Percentiles rank a stretch among this genome's conserved stretches.
These are phyloP conservation scores for Herpotrichia juniperi DNA, from an alignment of 2,329 filamentous ascomycete species.

Conservation along the genomic window DNA sequence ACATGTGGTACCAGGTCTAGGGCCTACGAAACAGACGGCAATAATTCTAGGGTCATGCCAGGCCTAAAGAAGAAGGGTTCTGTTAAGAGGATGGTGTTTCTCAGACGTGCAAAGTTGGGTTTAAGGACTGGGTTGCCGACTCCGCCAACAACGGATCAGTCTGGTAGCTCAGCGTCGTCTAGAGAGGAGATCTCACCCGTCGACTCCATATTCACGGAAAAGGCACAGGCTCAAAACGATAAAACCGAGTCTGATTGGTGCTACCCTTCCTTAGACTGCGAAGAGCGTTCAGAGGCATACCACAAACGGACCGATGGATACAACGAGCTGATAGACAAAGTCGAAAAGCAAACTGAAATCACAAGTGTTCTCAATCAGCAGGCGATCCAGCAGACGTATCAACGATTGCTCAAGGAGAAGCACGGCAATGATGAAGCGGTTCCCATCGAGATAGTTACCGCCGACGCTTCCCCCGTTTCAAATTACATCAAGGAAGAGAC, in stretches of 20 bases:
- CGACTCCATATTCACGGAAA: too few relatives aligned
- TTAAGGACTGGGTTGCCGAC: too few relatives aligned
- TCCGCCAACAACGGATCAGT: too few relatives aligned
- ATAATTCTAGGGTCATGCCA: constrained; percentile 8
- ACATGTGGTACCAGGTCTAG: constrained; percentile 1
- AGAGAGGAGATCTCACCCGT: neutral
- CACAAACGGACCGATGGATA: too few relatives aligned
- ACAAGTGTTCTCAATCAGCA: neutral
- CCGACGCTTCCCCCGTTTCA: too few relatives aligned
- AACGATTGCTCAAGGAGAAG: constrained; percentile 6
- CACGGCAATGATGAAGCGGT: constrained; percentile 20
- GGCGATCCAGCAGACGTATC: neutral
- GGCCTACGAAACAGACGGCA: constrained; percentile 7
- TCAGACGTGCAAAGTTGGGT: neutral
- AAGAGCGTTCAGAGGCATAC: too few relatives aligned
- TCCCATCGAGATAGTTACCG: constrained; percentile 5
- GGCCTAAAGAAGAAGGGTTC: constrained; percentile 11
- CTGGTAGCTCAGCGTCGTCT: too few relatives aligned
- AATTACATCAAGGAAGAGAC: too few relatives aligned
- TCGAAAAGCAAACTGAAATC: neutral
- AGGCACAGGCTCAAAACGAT: too few relatives aligned
- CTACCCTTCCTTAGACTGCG: too few relatives aligned
- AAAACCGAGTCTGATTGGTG: too few relatives aligned
- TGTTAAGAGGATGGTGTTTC: constrained; percentile 14
- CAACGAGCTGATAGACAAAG: neutral